phyloP scores from a whole-genome alignment of 371 early-diverging fungal species.

The Synchytrium microbalum region DNA sequence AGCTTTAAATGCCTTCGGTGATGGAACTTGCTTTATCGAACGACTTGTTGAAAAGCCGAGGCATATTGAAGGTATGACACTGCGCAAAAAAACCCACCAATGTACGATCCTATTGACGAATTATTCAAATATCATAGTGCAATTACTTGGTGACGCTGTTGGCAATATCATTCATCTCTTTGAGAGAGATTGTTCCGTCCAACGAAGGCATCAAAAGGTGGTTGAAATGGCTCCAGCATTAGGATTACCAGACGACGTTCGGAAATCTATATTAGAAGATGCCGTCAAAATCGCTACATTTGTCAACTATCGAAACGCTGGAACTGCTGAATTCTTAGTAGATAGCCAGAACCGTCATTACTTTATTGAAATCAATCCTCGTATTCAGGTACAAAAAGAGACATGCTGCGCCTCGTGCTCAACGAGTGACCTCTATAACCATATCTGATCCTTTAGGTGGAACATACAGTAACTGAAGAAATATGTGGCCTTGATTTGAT shows the following conservation, averaged over 20 bases:
- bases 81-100: slow-evolving; percentile 14
- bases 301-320: slow-evolving; percentile 89
- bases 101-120: background rate
- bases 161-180: slow-evolving; percentile 85
- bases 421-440: slow-evolving; percentile 16
- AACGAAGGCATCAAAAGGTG: slow-evolving; percentile 96
- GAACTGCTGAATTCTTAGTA: slow-evolving; percentile 94
- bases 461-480: slow-evolving; percentile 58
- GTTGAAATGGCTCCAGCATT: slow-evolving; percentile 90
- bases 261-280: slow-evolving; percentile 75
- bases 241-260: slow-evolving; percentile 52
- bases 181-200: slow-evolving; percentile 97
- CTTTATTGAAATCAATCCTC: slow-evolving; percentile 94
- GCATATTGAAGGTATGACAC: slow-evolving; percentile 93
- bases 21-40: slow-evolving; percentile 91
- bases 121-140: slow-evolving; percentile 24
- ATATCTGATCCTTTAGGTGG: too few species aligned
- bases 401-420: slow-evolving; percentile 25
- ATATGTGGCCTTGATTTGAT: slow-evolving; percentile 92
- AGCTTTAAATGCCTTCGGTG: slow-evolving; percentile 84
- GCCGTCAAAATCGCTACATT: slow-evolving; percentile 85
- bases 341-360: slow-evolving; percentile 77
- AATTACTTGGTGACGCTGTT: slow-evolving; percentile 79
- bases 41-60: slow-evolving; percentile 85
- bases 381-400: slow-evolving; percentile 34